phyloP scores from a whole-genome alignment of 2,329 filamentous ascomycete genomes.

The Paracorniculantispora psalliotae region DNA sequence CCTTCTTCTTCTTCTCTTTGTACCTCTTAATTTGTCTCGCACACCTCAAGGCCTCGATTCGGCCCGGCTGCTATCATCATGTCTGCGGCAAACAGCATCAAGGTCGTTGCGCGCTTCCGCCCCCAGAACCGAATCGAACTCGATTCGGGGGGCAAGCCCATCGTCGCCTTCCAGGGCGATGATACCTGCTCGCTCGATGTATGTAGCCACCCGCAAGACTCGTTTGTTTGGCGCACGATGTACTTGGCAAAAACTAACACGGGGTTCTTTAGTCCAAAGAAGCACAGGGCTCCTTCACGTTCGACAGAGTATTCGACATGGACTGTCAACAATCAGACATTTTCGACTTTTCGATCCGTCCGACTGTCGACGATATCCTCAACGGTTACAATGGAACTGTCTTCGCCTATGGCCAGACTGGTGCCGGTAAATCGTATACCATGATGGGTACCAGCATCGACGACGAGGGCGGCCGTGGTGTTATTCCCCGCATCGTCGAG shows the following conservation, averaged over 20 bases:
- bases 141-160: conserved; percentile 82
- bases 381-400: conserved; percentile 99
- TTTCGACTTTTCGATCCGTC: conserved; percentile 95
- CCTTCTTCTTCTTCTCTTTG: conserved; percentile 4
- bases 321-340: conserved; percentile 84
- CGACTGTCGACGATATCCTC: conserved; percentile 95
- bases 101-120: conserved; percentile 95
- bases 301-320: conserved; percentile 97
- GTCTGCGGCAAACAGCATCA: conserved; percentile 62
- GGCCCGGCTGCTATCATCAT: conserved; percentile 33
- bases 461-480: conserved; percentile 80
- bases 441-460: conserved; percentile 84
- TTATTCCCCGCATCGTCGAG: conserved; percentile 94
- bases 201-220: conserved; percentile 34
- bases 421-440: conserved; percentile 97
- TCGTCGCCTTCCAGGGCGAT: conserved; percentile 81
- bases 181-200: conserved; percentile 86
- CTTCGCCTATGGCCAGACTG: conserved; percentile 97
- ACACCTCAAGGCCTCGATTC: conserved; percentile 4
- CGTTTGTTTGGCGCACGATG: conserved; percentile 2
- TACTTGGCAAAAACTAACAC: no score
- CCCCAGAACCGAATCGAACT: conserved; percentile 95
- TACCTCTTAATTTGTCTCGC: conserved; percentile 1
- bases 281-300: conserved; percentile 82
- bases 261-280: conserved; percentile 75